phyloP scores from a whole-genome alignment of 257 asterid species.

The Penstemon barbatus region DNA sequence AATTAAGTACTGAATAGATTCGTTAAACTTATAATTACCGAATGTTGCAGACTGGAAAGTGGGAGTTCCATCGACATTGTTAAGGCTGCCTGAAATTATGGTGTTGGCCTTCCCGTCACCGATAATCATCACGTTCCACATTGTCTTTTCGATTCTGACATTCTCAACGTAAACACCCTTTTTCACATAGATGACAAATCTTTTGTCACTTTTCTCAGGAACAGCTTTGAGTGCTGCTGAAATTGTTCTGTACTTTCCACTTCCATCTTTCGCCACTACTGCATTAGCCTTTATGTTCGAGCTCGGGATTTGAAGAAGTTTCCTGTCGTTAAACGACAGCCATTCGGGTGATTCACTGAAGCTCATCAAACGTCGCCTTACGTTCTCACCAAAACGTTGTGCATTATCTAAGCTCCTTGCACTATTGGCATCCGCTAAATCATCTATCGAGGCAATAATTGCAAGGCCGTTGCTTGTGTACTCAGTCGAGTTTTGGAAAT shows the following conservation, averaged over 20 bases:
- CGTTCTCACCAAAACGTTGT: too few relatives aligned
- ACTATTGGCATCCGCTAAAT: too few relatives aligned
- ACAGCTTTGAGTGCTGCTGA: constrained; percentile 46
- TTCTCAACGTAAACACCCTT: constrained; percentile 46
- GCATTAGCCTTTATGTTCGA: constrained; percentile 39
- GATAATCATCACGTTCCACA: constrained; percentile 55
- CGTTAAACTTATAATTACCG: background rate
- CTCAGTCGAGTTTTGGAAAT: constrained; percentile 29
- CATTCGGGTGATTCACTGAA: constrained; percentile 18
- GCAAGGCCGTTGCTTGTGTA: constrained; percentile 34
- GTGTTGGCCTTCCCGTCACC: constrained; percentile 26
- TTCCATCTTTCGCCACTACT: constrained; percentile 51
- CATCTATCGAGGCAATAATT: too few relatives aligned
- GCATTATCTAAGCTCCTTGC: too few relatives aligned
- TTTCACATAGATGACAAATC: constrained; percentile 48
- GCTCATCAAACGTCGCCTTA: constrained; percentile 31
- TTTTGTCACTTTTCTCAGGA: constrained; percentile 41
- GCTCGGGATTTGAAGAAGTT: constrained; percentile 28
- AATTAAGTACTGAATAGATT: too few relatives aligned
- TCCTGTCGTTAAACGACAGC: constrained; percentile 30
- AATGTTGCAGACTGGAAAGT: constrained; percentile 30
- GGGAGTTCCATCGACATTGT: constrained; percentile 27
- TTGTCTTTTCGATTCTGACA: constrained; percentile 45
- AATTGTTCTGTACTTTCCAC: constrained; percentile 42
- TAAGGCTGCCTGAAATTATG: constrained; percentile 20